phyloP scores from a whole-genome alignment of 148 eudicot species.

The Rhododendron vialii region DNA sequence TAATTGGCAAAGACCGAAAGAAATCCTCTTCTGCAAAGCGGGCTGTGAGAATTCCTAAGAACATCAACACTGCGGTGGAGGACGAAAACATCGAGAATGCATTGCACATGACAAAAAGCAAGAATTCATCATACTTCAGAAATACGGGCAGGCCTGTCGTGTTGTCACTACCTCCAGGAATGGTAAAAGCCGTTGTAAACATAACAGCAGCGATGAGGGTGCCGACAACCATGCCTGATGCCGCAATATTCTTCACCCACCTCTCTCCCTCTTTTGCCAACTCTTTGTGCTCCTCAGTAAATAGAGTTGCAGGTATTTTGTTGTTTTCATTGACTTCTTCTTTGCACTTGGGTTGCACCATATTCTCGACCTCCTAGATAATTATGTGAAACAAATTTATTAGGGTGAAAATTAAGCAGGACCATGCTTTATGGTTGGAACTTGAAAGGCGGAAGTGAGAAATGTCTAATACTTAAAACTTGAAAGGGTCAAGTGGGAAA shows the following conservation, averaged over 20 bases:
- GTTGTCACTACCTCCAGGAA: constrained; percentile 25
- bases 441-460: background rate
- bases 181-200: constrained; percentile 26
- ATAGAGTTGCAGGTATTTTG: constrained; percentile 13
- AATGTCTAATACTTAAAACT: background rate
- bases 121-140: constrained; percentile 12
- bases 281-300: constrained; percentile 24
- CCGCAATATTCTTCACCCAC: constrained; percentile 28
- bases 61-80: constrained; percentile 19
- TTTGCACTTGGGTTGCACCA: constrained; percentile 20
- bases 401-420: background rate
- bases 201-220: constrained; percentile 28
- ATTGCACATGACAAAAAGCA: constrained; percentile 13
- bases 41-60: constrained; percentile 23
- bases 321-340: constrained; percentile 8
- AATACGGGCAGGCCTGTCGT: background rate
- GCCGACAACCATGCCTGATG: constrained; percentile 23
- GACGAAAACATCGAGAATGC: constrained; percentile 18
- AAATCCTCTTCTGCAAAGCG: constrained; percentile 24
- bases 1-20: constrained; percentile 11
- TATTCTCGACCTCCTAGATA: constrained; percentile 28
- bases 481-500: background rate
- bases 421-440: background rate
- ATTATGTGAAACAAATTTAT: background rate
- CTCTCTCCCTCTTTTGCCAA: constrained; percentile 21